Base-by-base conservation (phyloP, 306 rosid genomes). In the Hippophae tibetana region DNA sequence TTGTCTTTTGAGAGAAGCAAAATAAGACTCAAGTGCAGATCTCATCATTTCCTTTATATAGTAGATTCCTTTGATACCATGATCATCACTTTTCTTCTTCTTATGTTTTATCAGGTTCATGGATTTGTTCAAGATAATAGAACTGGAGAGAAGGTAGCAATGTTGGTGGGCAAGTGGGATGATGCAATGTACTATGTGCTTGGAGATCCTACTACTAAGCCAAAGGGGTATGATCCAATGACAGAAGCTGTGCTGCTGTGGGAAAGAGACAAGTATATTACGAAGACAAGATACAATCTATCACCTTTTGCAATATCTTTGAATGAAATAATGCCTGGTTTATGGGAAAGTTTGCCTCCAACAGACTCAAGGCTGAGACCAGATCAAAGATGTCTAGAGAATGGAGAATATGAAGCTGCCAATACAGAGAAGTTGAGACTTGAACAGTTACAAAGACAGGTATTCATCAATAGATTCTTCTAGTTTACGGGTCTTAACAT, bases 101-200 rank as follows among this genome's bases (percentile, higher is more conserved):
- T 27, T n/a, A 9, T 61, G 46, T 8, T 61, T 23, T 64, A 14
- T 44, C 86, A 92, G 99, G 99, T 92, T 55, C 96, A 85, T 74
- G 99, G 99, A 53, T 92, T 88, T 80, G 88, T 92, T 77, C 99
- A 92, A 85, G 96, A 92, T 82, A 85, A 92, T 69, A 80, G 87
- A 78, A 92, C 93, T n/a, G 99, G 99, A 47, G 96, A 88, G 74
- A 92, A 92, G 78, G 95, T 92, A 18, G 99, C 97, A n/a, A 84
- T 92, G 90, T 60, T 92, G 61, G 77, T 92, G 58, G 97, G 99
- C 61, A 92, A 92, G 78, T 92, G 99, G 99, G 99, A 92, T 45
- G 97, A 81, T 74, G 95, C 99, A 46, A 82, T 92, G 95, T 92
- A 92, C 69, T 92, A 92, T 61, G 95, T 92, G 72, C 82, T 86